phyloP scores from a whole-genome alignment of 2,329 filamentous ascomycete species.

The Pseudocercospora pini-densiflorae region DNA sequence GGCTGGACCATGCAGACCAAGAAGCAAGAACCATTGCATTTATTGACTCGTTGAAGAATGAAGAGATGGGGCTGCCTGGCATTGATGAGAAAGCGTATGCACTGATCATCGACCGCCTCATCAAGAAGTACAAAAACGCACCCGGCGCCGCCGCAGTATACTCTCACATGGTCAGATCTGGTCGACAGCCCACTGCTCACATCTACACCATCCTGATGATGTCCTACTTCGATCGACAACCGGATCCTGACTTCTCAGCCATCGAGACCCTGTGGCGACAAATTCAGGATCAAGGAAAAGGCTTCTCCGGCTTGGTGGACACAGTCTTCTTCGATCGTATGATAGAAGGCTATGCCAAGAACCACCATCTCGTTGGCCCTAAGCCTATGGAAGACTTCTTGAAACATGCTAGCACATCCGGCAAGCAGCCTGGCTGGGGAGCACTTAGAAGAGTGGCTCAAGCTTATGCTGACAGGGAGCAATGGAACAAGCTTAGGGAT shows the following conservation, averaged over 20 bases:
- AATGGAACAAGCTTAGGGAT: slow-evolving; percentile 40
- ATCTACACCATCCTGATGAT: slow-evolving; percentile 77
- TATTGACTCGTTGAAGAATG: slow-evolving; percentile 61
- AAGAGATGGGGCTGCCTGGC: slow-evolving; percentile 47
- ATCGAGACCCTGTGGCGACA: slow-evolving; percentile 63
- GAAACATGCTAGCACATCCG: slow-evolving; percentile 43
- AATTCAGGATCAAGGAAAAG: slow-evolving; percentile 43
- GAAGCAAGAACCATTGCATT: slow-evolving; percentile 58
- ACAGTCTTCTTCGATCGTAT: slow-evolving; percentile 71
- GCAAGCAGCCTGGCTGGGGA: slow-evolving; percentile 48
- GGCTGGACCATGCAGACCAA: slow-evolving; percentile 55
- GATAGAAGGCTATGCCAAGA: slow-evolving; percentile 67
- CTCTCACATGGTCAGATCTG: slow-evolving; percentile 61
- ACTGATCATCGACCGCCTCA: slow-evolving; percentile 70
- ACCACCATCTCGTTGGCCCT: slow-evolving; percentile 52
- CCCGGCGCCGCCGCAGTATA: slow-evolving; percentile 64
- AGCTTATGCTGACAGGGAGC: slow-evolving; percentile 43
- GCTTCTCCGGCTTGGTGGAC: slow-evolving; percentile 44
- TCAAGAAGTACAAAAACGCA: slow-evolving; percentile 54
- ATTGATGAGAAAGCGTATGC: slow-evolving; percentile 69
- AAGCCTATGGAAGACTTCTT: slow-evolving; percentile 50
- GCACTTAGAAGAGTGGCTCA: slow-evolving; percentile 46
- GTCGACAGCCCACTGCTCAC: slow-evolving; percentile 62
- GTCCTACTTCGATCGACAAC: slow-evolving; percentile 62
- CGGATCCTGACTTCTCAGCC: slow-evolving; percentile 61